A percentile compares a stretch with the other conserved stretches of the same genome.
phyloP scores from a whole-genome alignment of 306 rosid species.

The Benincasa hispida region DNA sequence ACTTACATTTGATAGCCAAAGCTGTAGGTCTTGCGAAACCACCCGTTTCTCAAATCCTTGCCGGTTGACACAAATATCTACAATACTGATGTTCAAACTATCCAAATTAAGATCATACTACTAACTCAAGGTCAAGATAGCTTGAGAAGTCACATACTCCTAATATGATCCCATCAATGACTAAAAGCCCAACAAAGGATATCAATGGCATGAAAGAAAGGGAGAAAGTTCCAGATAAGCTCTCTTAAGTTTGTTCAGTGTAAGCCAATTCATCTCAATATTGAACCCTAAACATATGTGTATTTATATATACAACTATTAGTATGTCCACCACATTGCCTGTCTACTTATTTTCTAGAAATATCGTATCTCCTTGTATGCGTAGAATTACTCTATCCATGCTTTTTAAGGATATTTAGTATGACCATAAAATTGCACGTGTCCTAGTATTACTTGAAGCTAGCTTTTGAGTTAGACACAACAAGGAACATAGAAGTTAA shows the following conservation, averaged over 20 bases:
- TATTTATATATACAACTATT: not conserved
- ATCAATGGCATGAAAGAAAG: not conserved
- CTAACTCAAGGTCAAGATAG: not conserved
- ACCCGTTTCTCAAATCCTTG: conserved; percentile 96
- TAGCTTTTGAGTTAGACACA: not conserved
- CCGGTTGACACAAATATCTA: conserved; percentile 50
- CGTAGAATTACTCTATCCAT: not conserved
- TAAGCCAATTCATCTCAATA: not conserved
- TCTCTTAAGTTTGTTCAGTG: not conserved
- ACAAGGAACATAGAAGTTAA: not conserved
- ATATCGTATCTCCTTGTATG: not conserved
- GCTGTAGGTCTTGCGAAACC: conserved; percentile 82
- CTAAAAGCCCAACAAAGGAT: not conserved
- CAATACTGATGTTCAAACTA: conserved; percentile 39
- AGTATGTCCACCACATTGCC: no score
- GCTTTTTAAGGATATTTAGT: not conserved
- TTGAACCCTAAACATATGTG: not conserved
- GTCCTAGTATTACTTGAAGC: not conserved
- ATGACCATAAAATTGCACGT: not conserved
- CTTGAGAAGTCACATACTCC: not conserved
- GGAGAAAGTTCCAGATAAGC: not conserved
- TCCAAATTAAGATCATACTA: not conserved
- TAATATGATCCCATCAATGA: not conserved
- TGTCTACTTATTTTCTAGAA: no score
- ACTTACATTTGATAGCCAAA: conserved; percentile 90